Conservation (phyloP, 164 flowering plant species). For the Nymphaea thermarum region DNA sequence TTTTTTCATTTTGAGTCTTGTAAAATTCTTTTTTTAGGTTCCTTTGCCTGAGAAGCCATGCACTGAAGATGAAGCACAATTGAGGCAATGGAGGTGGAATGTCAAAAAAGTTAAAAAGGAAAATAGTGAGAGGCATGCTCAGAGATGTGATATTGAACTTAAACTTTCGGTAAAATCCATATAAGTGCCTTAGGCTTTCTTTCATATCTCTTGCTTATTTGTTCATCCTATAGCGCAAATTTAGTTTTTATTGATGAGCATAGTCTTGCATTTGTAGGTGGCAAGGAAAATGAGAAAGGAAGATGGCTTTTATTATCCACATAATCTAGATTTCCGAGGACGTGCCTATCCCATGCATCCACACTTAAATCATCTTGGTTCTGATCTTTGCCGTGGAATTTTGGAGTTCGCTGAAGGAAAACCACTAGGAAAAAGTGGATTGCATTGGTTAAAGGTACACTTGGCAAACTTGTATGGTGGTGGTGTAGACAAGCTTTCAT, state of each 20-base stretch:
- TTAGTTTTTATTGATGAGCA: not conserved
- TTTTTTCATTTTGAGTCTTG: not conserved
- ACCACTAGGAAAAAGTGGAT: constrained; percentile 71
- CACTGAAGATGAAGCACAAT: constrained; percentile 44
- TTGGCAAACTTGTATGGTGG: constrained; percentile 79
- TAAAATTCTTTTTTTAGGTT: constrained; percentile 27
- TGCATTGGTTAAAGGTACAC: constrained; percentile 86
- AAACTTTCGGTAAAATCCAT: constrained; percentile 68
- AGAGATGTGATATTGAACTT: constrained; percentile 77
- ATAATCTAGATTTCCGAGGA: constrained; percentile 93
- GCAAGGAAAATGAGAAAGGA: constrained; percentile 87
- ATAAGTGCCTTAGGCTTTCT: too few relatives aligned
- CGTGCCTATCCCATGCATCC: constrained; percentile 99
- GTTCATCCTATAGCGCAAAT: not conserved
- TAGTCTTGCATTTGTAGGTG: constrained; percentile 33
- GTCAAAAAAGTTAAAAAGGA: constrained; percentile 59
- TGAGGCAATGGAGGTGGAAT: constrained; percentile 63
- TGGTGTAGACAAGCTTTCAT: constrained; percentile 82
- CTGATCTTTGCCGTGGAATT: constrained; percentile 92
- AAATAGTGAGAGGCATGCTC: constrained; percentile 78
- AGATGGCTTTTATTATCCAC: constrained; percentile 94
- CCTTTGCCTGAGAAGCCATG: constrained; percentile 56
- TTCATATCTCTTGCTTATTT: not conserved
- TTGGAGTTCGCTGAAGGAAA: constrained; percentile 93
- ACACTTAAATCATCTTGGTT: constrained; percentile 81